Evolutionary conservation across 352 stramenopile species (phyloP).

Genomic region (Phytopythium kandeliae): DNA sequence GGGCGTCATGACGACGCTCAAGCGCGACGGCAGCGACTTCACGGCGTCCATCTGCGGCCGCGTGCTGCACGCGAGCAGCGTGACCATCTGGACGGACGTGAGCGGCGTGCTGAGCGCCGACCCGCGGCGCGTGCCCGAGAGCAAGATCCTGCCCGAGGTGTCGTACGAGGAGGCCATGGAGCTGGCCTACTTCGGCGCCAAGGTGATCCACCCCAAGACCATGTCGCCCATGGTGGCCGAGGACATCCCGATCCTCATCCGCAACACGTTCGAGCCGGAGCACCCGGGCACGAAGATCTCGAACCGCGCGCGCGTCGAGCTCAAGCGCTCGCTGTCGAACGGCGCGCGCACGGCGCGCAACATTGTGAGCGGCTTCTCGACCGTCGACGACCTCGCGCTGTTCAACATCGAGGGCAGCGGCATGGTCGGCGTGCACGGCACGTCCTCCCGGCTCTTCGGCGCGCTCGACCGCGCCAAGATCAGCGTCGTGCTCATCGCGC

Average conservation of each 20-base stretch:
- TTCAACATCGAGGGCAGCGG: slow-evolving; percentile 96
- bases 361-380: slow-evolving; percentile 88
- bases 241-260: slow-evolving; percentile 97
- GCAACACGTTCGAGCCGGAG: slow-evolving; percentile 94
- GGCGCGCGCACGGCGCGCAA: slow-evolving; percentile 49
- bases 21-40: slow-evolving; percentile 96
- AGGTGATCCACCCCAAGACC: slow-evolving; percentile 97
- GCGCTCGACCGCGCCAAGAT: slow-evolving; percentile 90
- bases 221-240: slow-evolving; percentile 89
- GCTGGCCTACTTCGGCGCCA: slow-evolving; percentile 97
- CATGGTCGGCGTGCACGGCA: slow-evolving; percentile 93
- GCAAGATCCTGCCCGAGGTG: slow-evolving; percentile 87
- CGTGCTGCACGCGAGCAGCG: slow-evolving; percentile 84
- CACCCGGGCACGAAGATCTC: slow-evolving; percentile 80
- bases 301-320: slow-evolving; percentile 48
- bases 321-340: slow-evolving; percentile 59
- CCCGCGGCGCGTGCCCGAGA: slow-evolving; percentile 91
- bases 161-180: slow-evolving; percentile 98
- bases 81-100: slow-evolving; percentile 98
- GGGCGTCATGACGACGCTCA: slow-evolving; percentile 95
- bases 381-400: slow-evolving; percentile 92
- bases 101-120: slow-evolving; percentile 94
- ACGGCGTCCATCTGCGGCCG: slow-evolving; percentile 96
- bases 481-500: slow-evolving; percentile 94
- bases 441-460: slow-evolving; percentile 90